Percentiles rank a stretch among this genome's conserved stretches.
phyloP scores from a whole-genome alignment of 2,329 filamentous ascomycete genomes.

The Aspergillus texensis region DNA sequence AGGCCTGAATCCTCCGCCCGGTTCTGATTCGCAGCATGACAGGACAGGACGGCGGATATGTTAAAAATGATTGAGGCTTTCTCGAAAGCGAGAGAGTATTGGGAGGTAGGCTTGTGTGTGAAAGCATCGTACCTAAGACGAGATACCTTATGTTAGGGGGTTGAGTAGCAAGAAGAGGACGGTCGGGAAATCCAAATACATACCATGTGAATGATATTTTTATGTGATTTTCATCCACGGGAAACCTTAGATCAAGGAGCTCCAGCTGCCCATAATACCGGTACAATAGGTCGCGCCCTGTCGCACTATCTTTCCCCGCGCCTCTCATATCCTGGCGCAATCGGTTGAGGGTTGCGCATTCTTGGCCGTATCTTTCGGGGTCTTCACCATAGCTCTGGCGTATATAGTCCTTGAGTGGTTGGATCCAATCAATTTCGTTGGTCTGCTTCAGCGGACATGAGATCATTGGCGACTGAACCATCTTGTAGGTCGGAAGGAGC shows the following conservation, averaged over 20 bases:
- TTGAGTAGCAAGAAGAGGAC: background rate
- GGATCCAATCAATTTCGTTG: constrained; percentile 98
- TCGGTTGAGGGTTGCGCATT: constrained; percentile 91
- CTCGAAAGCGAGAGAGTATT: constrained; percentile 95
- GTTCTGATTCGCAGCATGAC: constrained; percentile 90
- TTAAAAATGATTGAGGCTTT: constrained; percentile 99
- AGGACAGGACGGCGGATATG: constrained; percentile 94
- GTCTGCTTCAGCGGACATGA: constrained; percentile 89
- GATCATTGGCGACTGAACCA: constrained; percentile 92
- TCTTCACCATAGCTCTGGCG: constrained; percentile 93
- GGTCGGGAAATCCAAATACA: background rate
- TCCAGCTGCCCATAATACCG: constrained; percentile 98
- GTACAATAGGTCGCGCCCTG: constrained; percentile 89
- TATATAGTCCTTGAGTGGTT: constrained; percentile 90
- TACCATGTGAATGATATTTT: constrained; percentile 99
- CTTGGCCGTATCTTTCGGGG: constrained; percentile 91
- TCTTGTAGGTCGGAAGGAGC: constrained; percentile 48
- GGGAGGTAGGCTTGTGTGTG: constrained; percentile 94
- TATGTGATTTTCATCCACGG: constrained; percentile 97
- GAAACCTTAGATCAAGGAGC: constrained; percentile 89
- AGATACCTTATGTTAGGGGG: constrained; percentile 7
- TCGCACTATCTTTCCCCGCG: constrained; percentile 92
- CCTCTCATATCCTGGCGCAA: constrained; percentile 98
- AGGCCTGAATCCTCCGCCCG: constrained; percentile 88
- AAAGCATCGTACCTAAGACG: constrained; percentile 91